These are phyloP conservation scores for Harringtonia aguacate DNA, from an alignment of 2,329 filamentous ascomycete species.

Conservation along the genomic window DNA sequence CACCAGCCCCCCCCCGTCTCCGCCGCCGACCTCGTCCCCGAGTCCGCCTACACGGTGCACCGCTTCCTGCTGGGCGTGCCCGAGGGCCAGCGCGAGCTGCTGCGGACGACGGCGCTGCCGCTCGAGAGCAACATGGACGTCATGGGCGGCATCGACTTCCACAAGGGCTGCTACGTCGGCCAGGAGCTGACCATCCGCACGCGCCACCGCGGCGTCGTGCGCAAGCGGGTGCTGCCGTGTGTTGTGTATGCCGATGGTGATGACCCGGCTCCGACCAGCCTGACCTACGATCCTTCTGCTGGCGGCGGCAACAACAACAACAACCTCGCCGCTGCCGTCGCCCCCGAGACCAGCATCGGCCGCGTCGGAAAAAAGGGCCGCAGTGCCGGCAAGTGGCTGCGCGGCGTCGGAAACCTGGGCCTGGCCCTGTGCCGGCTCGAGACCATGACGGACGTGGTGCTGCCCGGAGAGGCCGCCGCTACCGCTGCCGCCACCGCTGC, in stretches of 20 bases:
- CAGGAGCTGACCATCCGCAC: constrained; percentile 96
- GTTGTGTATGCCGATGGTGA: constrained; percentile 50
- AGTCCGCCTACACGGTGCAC: constrained; percentile 59
- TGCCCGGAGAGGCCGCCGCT: constrained; percentile 58
- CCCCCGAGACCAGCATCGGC: constrained; percentile 37
- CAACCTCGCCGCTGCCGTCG: constrained; percentile 24
- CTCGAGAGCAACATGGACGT: constrained; percentile 85
- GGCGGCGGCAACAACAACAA: no score
- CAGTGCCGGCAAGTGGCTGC: constrained; percentile 71
- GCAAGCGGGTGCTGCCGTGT: constrained; percentile 80
- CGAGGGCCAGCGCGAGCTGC: constrained; percentile 75
- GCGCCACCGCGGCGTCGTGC: constrained; percentile 84
- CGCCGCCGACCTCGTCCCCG: constrained; percentile 21
- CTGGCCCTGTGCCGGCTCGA: constrained; percentile 79
- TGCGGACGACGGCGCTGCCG: constrained; percentile 60
- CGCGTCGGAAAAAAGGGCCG: constrained; percentile 48
- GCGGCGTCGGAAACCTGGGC: constrained; percentile 69
- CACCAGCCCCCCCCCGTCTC: constrained; percentile 9
- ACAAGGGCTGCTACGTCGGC: constrained; percentile 93
- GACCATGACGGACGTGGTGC: constrained; percentile 72
- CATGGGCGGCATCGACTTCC: constrained; percentile 78
- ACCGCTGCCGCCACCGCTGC: no score
- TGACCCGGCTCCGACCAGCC: constrained; percentile 3
- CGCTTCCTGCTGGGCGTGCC: constrained; percentile 72
- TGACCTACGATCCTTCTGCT: not conserved